Evolutionary conservation across 2,329 filamentous ascomycete species (phyloP).

Genomic region (Macrophomina pseudophaseolina): DNA sequence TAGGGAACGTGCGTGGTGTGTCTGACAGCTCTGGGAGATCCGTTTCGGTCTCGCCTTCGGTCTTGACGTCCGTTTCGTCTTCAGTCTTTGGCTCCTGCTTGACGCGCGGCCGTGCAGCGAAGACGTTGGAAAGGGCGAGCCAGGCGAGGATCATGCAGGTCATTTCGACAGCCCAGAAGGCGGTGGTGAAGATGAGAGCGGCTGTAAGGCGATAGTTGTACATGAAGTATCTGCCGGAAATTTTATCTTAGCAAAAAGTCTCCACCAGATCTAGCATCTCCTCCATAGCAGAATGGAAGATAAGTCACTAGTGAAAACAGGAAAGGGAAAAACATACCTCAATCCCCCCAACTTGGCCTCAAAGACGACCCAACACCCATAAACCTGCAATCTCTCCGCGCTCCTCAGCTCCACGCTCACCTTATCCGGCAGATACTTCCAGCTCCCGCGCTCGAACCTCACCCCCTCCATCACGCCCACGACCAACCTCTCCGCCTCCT

Average conservation of each 20-base stretch:
- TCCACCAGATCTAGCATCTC: too few species aligned
- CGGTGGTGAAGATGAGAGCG: constrained; percentile 68
- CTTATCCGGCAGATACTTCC: constrained; percentile 62
- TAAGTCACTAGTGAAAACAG: too few species aligned
- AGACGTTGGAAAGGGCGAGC: constrained; percentile 57
- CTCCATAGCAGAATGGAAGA: too few species aligned
- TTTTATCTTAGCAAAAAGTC: too few species aligned
- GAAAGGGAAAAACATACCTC: constrained; percentile 46
- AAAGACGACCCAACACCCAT: constrained; percentile 70
- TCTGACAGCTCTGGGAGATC: constrained; percentile 47
- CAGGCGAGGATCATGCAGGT: constrained; percentile 69
- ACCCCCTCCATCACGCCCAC: constrained; percentile 77
- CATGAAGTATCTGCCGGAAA: constrained; percentile 71
- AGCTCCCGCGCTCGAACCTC: constrained; percentile 63
- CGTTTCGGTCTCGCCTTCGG: constrained; percentile 32
- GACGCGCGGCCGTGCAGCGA: constrained; percentile 29
- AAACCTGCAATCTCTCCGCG: constrained; percentile 74
- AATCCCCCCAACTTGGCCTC: constrained; percentile 77
- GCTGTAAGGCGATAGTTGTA: constrained; percentile 77
- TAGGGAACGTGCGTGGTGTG: constrained; percentile 55
- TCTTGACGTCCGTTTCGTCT: constrained; percentile 27
- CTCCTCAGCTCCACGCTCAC: constrained; percentile 72
- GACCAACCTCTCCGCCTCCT: constrained; percentile 67
- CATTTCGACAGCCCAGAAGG: constrained; percentile 81
- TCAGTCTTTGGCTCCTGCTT: constrained; percentile 29